These are phyloP conservation scores for Trichoderma reesei DNA, from an alignment of 495 filamentous ascomycete species.

Conservation along the genomic window DNA sequence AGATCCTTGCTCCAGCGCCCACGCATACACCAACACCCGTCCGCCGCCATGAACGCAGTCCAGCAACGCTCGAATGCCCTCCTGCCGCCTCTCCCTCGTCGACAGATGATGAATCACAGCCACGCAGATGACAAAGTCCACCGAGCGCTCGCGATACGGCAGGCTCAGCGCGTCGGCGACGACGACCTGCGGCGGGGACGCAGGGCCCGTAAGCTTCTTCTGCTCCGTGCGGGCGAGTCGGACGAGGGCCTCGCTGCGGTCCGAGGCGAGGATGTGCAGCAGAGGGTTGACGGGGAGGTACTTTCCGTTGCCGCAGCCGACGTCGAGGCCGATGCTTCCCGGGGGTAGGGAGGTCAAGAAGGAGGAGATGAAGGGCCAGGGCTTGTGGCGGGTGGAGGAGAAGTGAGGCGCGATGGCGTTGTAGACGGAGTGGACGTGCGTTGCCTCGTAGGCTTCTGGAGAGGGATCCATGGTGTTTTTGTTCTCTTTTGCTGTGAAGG, in stretches of 20 bases:
- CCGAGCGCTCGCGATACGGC: constrained; percentile 58
- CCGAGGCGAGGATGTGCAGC: constrained; percentile 77
- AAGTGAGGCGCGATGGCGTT: constrained; percentile 92
- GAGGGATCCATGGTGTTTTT: no score
- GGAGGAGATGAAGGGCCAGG: constrained; percentile 83
- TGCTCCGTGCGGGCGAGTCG: constrained; percentile 60
- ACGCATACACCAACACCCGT: constrained; percentile 79
- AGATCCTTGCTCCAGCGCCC: constrained; percentile 86
- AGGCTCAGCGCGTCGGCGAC: constrained; percentile 61
- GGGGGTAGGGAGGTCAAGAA: constrained; percentile 60
- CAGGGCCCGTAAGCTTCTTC: no score
- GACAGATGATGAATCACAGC: constrained; percentile 94
- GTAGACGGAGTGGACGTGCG: constrained; percentile 88
- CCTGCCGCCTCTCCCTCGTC: constrained; percentile 61
- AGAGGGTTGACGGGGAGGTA: constrained; percentile 71
- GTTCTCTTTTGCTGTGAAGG: not conserved
- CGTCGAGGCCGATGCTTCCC: constrained; percentile 79
- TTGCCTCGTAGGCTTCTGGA: constrained; percentile 58
- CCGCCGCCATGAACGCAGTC: constrained; percentile 52
- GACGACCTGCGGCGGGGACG: constrained; percentile 38
- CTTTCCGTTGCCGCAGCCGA: constrained; percentile 96
- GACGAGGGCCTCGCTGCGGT: constrained; percentile 72
- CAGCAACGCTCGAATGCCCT: constrained; percentile 64
- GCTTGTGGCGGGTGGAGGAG: constrained; percentile 91
- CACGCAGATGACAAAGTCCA: constrained; percentile 93